phyloP scores from a whole-genome alignment of 1,139 yeast species.

The Lodderomyces metapsilosis region DNA sequence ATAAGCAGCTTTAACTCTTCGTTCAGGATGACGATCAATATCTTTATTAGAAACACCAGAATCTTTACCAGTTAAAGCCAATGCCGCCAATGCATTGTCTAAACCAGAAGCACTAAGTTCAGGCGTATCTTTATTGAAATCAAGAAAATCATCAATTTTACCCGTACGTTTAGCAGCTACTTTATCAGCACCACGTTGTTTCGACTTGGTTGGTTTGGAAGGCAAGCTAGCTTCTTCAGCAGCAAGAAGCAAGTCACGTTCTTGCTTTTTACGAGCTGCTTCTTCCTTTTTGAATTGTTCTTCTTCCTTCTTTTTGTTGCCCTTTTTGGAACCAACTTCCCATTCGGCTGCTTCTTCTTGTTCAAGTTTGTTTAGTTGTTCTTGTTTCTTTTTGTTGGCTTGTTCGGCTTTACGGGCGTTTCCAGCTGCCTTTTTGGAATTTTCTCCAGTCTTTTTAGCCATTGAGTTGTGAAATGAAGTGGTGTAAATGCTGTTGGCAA shows the following conservation, averaged over 20 bases:
- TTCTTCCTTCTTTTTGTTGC: conserved; percentile 68
- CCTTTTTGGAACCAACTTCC: conserved; percentile 73
- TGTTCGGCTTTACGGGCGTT: conserved; percentile 70
- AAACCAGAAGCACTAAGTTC: conserved; percentile 71
- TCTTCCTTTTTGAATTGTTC: conserved; percentile 59
- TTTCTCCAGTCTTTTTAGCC: conserved; percentile 61
- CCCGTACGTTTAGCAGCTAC: conserved; percentile 63
- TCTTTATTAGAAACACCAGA: conserved; percentile 60
- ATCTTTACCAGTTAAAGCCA: conserved; percentile 57
- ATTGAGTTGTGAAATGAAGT: conserved; percentile 31
- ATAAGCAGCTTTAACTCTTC: conserved; percentile 82
- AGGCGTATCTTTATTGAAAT: conserved; percentile 46
- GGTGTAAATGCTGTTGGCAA: no score
- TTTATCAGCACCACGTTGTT: conserved; percentile 72
- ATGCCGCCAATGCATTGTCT: conserved; percentile 77
- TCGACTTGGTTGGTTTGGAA: conserved; percentile 50
- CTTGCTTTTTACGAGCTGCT: conserved; percentile 64
- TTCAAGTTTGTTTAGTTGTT: conserved; percentile 45
- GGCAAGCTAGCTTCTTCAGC: conserved; percentile 69
- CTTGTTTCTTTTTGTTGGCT: conserved; percentile 61
- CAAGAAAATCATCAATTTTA: conserved; percentile 63
- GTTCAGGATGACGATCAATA: conserved; percentile 84
- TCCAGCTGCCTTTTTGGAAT: conserved; percentile 66
- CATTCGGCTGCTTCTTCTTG: conserved; percentile 64
- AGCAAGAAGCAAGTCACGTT: conserved; percentile 54